phyloP scores from a whole-genome alignment of 495 filamentous ascomycete genomes.

The Bombardia bombarda region DNA sequence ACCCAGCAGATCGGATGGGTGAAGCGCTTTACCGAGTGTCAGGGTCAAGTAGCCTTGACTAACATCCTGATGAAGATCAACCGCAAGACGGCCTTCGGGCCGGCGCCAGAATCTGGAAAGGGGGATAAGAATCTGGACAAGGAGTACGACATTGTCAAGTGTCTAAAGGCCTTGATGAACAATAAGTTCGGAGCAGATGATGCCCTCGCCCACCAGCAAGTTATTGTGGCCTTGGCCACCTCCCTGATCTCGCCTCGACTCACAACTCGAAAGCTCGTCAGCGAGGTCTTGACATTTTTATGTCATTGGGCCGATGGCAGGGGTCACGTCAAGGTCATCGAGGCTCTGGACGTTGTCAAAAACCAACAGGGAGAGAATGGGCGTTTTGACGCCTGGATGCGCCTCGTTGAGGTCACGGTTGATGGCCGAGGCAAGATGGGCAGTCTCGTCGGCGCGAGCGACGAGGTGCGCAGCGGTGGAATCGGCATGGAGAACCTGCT shows the following conservation, averaged over 20 bases:
- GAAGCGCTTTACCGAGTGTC: slow-evolving; percentile 90
- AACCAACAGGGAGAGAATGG: slow-evolving; percentile 85
- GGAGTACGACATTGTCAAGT: slow-evolving; percentile 97
- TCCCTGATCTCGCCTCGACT: slow-evolving; percentile 84
- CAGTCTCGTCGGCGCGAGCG: slow-evolving; percentile 90
- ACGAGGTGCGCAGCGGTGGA: slow-evolving; percentile 92
- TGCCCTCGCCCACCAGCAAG: slow-evolving; percentile 82
- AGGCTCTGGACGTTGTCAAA: slow-evolving; percentile 90
- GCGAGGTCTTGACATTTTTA: slow-evolving; percentile 92
- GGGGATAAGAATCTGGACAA: slow-evolving; percentile 83
- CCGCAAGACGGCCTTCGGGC: slow-evolving; percentile 69
- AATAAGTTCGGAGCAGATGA: slow-evolving; percentile 98
- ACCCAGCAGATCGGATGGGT: slow-evolving; percentile 99
- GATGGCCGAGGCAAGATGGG: slow-evolving; percentile 98
- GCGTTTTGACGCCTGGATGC: slow-evolving; percentile 98
- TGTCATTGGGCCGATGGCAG: slow-evolving; percentile 91
- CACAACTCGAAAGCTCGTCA: slow-evolving; percentile 89
- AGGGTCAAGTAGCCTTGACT: slow-evolving; percentile 92
- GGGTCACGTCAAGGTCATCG: slow-evolving; percentile 89
- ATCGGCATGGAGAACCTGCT: slow-evolving; percentile 98
- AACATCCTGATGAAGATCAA: slow-evolving; percentile 93
- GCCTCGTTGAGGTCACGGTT: slow-evolving; percentile 93
- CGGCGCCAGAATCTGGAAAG: slow-evolving; percentile 56
- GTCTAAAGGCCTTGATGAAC: slow-evolving; percentile 95
- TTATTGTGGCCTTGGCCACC: slow-evolving; percentile 79